These are phyloP conservation scores for Colletotrichum gigasporum DNA, from an alignment of 2,329 filamentous ascomycete genomes.

Conservation along the genomic window DNA sequence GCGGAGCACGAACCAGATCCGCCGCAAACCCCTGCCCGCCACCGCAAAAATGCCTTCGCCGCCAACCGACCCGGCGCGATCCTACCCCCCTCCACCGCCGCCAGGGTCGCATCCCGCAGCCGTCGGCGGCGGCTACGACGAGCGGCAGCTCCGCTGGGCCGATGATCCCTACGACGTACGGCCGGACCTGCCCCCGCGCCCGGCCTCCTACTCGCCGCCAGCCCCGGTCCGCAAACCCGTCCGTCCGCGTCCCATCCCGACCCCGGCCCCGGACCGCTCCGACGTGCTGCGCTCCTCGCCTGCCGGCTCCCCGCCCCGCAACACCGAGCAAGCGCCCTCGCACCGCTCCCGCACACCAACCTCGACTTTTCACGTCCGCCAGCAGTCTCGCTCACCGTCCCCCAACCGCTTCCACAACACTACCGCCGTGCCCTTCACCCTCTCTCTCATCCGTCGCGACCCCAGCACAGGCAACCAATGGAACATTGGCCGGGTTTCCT, in stretches of 20 bases:
- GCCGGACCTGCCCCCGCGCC: constrained; percentile 20
- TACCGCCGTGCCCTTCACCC: constrained; percentile 57
- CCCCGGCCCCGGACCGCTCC: background rate
- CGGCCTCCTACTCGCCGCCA: constrained; percentile 18
- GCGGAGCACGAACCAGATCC: constrained; percentile 54
- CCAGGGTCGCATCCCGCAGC: constrained; percentile 8
- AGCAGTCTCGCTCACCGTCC: constrained; percentile 43
- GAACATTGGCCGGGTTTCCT: constrained; percentile 76
- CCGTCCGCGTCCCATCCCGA: constrained; percentile 17
- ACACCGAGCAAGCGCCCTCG: background rate
- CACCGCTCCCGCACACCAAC: constrained; percentile 7
- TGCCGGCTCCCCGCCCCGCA: constrained; percentile 7
- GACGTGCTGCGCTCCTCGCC: background rate
- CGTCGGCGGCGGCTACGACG: constrained; percentile 6
- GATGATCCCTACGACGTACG: background rate
- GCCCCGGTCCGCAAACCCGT: constrained; percentile 28
- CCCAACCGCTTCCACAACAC: constrained; percentile 45
- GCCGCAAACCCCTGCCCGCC: constrained; percentile 61
- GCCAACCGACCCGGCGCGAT: constrained; percentile 10
- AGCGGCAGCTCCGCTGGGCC: background rate
- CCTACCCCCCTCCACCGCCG: background rate
- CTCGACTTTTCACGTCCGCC: constrained; percentile 3
- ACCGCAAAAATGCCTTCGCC: constrained; percentile 36
- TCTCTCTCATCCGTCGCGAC: constrained; percentile 78
- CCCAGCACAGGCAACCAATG: constrained; percentile 75